These are phyloP conservation scores for Phialocephala sp. DNA, from an alignment of 2,329 filamentous ascomycete species.

Conservation along the genomic window DNA sequence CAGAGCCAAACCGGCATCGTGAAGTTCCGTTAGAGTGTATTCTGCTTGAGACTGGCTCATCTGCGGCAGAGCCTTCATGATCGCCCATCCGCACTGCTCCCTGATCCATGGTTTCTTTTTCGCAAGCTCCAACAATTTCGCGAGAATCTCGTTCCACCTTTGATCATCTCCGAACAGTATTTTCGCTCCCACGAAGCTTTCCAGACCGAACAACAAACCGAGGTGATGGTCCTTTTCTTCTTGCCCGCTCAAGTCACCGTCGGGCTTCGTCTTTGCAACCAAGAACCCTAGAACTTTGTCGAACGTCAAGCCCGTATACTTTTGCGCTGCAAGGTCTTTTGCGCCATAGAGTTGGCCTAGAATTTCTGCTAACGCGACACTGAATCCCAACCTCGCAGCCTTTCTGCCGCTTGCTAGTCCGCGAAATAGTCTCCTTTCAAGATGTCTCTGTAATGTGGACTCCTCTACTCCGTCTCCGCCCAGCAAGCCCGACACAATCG, in stretches of 20 bases:
- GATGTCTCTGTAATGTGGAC: conserved; percentile 60
- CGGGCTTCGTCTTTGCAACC: conserved; percentile 59
- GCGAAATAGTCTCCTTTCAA: conserved; percentile 75
- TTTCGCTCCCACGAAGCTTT: conserved; percentile 82
- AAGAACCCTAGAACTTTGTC: conserved; percentile 59
- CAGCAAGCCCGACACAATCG: conserved; percentile 61
- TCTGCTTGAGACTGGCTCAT: conserved; percentile 62
- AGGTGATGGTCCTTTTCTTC: conserved; percentile 87
- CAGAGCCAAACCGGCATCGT: conserved; percentile 70
- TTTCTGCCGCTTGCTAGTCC: conserved; percentile 91
- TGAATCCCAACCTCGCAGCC: conserved; percentile 87
- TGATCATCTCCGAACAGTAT: conserved; percentile 67
- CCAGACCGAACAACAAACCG: conserved; percentile 84
- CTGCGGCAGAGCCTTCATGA: conserved; percentile 74
- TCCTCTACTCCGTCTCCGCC: conserved; percentile 56
- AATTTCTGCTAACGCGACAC: conserved; percentile 83
- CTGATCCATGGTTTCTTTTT: conserved; percentile 87
- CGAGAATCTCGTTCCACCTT: conserved; percentile 71
- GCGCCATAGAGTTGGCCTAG: conserved; percentile 71
- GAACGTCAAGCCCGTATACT: conserved; percentile 63
- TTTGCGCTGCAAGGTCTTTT: conserved; percentile 48
- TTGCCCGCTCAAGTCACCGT: conserved; percentile 63
- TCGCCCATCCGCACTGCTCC: conserved; percentile 83
- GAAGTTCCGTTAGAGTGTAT: conserved; percentile 65
- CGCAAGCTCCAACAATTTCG: conserved; percentile 74